Evolutionary conservation across 345 rosid genomes (phyloP), one percentile per base, ranked within the genome.

Genomic region (Citrus unshiu): DNA sequence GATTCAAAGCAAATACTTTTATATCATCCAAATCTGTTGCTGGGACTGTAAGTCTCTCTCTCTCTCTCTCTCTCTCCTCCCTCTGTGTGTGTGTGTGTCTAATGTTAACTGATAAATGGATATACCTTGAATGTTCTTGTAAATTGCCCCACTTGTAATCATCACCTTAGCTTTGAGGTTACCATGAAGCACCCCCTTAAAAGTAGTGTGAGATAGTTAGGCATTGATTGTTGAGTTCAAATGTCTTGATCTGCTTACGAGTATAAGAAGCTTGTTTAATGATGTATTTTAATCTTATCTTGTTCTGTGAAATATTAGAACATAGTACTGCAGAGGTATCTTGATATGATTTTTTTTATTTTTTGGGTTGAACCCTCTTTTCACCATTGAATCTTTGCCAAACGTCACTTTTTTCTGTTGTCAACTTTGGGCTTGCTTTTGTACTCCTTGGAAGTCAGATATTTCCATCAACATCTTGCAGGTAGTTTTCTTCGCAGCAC

Each of bases 11-110:
- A 40, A 91, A 86, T 85, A 92, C 98, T 19, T 95, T 90, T 58
- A 82, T 95, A 83, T 84, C 99, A 81, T 95, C 99, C 73, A 95
- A 93, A 82, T 95, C 98, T 37, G 97, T 95, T 68, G 99, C 99
- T 19, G 99, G 99, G 86, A 95, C 98, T 39, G 99, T 95, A 86
- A 87, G 91, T 85, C 79, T 77, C 73, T 83, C 71, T 62, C 61
- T 73, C 67, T 51, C 72, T 51, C 71, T 9, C 43, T 39, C 43
- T 39, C 12, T 9, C 74, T 83, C 69, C 58, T 57, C 37, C 37
- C 37, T 35, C 37, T 35, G 37, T 35, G 37, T 35, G 37, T 34
- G 35, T 6, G 37, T 73, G 63, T 51, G 70, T 59, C 71, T 7
- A 29, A 37, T 29, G 4, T 9, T 22, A 46, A 10, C 77, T 62